phyloP scores from a whole-genome alignment of 768 basidiomycete species.

The Gloeopeniophorella convolvens region DNA sequence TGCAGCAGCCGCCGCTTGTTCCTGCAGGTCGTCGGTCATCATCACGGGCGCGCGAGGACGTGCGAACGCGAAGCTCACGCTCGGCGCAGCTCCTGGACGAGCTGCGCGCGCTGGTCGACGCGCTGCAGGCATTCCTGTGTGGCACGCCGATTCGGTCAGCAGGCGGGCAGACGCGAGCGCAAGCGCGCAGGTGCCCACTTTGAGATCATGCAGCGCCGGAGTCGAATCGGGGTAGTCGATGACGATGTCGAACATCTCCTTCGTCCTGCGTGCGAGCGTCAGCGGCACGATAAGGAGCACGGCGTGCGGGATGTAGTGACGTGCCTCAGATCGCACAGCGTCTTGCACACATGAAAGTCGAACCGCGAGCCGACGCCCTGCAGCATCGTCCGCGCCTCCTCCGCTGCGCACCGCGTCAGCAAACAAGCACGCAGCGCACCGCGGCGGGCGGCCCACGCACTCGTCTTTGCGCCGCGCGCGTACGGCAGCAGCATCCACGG shows the following conservation, averaged over 20 bases:
- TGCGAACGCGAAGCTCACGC: slow-evolving; percentile 43
- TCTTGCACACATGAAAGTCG: slow-evolving; percentile 91
- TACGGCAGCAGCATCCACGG: slow-evolving; percentile 84
- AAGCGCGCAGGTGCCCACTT: slow-evolving; percentile 37
- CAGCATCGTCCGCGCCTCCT: slow-evolving; percentile 66
- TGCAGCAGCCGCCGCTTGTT: slow-evolving; percentile 86
- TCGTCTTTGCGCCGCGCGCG: slow-evolving; percentile 53
- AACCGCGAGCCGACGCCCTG: slow-evolving; percentile 76
- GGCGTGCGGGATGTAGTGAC: slow-evolving; percentile 20
- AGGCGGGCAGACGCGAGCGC: background rate
- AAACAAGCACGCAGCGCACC: background rate
- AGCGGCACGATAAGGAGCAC: background rate
- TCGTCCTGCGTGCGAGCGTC: no score
- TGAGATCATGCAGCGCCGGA: slow-evolving; percentile 80
- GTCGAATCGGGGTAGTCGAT: slow-evolving; percentile 88
- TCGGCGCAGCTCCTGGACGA: slow-evolving; percentile 73
- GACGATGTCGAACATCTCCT: slow-evolving; percentile 94
- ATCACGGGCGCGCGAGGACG: background rate
- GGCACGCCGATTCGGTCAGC: background rate
- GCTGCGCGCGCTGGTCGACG: slow-evolving; percentile 69
- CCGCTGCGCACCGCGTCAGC: slow-evolving; percentile 35
- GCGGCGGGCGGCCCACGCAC: slow-evolving; percentile 31
- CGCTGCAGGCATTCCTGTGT: slow-evolving; percentile 71
- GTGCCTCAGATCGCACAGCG: slow-evolving; percentile 78
- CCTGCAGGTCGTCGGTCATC: slow-evolving; percentile 33